These are phyloP conservation scores for Ricinus communis DNA, from an alignment of 345 rosid genomes.

Conservation along the genomic window DNA sequence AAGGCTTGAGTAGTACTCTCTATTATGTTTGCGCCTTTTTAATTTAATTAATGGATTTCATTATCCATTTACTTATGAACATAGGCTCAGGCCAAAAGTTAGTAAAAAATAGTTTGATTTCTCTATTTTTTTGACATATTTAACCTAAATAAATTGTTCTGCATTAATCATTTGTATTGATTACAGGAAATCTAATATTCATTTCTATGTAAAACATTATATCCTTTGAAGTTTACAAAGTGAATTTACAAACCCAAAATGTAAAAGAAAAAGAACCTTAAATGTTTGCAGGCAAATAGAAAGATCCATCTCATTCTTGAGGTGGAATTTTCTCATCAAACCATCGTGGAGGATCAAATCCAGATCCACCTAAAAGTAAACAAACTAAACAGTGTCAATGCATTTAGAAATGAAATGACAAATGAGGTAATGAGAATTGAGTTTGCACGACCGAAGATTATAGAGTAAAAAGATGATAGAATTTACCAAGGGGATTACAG, in stretches of 20 bases:
- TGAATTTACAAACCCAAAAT: background rate
- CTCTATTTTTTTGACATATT: no score
- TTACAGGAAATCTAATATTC: no score
- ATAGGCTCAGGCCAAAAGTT: no score
- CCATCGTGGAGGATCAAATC: slow-evolving; percentile 93
- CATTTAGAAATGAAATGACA: background rate
- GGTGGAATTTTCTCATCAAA: slow-evolving; percentile 57
- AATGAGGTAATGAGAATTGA: background rate
- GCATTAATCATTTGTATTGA: no score
- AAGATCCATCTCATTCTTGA: slow-evolving; percentile 29
- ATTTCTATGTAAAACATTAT: no score
- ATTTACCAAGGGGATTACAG: slow-evolving; percentile 83
- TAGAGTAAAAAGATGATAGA: background rate
- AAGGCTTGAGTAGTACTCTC: no score
- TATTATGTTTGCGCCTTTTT: no score
- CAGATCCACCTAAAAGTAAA: slow-evolving; percentile 59
- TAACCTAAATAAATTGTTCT: no score
- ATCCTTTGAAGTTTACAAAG: background rate
- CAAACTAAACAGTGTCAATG: background rate
- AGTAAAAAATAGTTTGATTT: no score
- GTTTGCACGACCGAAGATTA: background rate
- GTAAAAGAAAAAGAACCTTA: background rate
- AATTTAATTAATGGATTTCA: no score
- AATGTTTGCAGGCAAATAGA: background rate
- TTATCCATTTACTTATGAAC: no score